Conservation (phyloP, 352 stramenopile species). For the Phytopythium kandeliae region DNA sequence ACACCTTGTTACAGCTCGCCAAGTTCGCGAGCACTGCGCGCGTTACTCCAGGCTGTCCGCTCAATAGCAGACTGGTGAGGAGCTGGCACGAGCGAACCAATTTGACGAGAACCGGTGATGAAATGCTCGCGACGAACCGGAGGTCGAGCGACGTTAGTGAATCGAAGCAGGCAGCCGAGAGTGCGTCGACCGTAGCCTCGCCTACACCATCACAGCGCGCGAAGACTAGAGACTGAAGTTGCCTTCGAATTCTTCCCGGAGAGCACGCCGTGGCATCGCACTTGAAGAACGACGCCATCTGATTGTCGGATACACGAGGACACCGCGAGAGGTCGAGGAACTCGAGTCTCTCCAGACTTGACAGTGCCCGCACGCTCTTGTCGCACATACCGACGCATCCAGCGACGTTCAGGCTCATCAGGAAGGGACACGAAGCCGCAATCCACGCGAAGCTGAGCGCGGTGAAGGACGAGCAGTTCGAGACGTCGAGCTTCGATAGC, state of each 20-base stretch:
- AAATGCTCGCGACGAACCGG: slow-evolving; percentile 19
- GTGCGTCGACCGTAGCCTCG: slow-evolving; percentile 26
- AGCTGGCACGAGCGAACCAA: slow-evolving; percentile 28
- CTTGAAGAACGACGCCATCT: slow-evolving; percentile 40
- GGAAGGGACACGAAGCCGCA: slow-evolving; percentile 47
- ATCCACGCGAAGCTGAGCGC: slow-evolving; percentile 57
- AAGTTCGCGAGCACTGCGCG: slow-evolving; percentile 40
- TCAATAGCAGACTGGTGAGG: slow-evolving; percentile 25
- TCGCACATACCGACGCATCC: slow-evolving; percentile 43
- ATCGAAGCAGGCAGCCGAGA: slow-evolving; percentile 23
- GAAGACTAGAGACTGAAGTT: slow-evolving; percentile 17
- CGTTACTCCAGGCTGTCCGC: slow-evolving; percentile 32
- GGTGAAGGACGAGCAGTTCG: slow-evolving; percentile 39
- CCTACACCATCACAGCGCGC: slow-evolving; percentile 20
- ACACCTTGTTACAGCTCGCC: slow-evolving; percentile 43
- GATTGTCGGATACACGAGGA: slow-evolving; percentile 30
- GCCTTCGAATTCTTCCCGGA: slow-evolving; percentile 10
- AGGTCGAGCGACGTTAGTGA: slow-evolving; percentile 27
- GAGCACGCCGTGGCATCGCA: slow-evolving; percentile 9
- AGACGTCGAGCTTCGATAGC: slow-evolving; percentile 48
- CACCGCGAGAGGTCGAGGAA: slow-evolving; percentile 53
- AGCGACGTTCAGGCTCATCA: slow-evolving; percentile 37
- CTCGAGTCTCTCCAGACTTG: slow-evolving; percentile 39
- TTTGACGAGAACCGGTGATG: slow-evolving; percentile 20
- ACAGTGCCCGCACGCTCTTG: slow-evolving; percentile 47